Evolutionary conservation across 306 rosid species (phyloP).

Genomic region (Inga laurina): DNA sequence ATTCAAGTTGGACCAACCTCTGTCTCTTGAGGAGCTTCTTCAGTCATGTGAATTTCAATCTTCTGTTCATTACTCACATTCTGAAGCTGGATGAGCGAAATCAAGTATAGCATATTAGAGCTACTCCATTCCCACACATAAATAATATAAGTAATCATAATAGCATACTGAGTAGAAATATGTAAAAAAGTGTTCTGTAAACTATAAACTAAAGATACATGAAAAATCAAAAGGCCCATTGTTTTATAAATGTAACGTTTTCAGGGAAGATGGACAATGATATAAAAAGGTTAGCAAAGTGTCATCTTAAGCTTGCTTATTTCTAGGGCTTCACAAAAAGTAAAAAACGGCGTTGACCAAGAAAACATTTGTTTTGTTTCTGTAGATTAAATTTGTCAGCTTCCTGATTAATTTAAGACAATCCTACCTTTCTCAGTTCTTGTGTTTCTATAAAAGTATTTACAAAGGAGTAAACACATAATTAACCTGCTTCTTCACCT

Average conservation of each 20-base stretch:
- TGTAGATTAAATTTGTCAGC: neutral
- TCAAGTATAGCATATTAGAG: neutral
- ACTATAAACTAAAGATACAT: neutral
- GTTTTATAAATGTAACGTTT: neutral
- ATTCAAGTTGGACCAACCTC: conserved; percentile 24
- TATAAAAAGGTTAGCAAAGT: neutral
- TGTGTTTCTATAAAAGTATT: neutral
- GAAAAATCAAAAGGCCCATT: neutral
- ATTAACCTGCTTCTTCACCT: neutral
- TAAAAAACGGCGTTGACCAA: neutral
- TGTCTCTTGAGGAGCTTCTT: conserved; percentile 34
- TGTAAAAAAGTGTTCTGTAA: neutral
- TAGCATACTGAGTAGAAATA: neutral
- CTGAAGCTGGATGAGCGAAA: conserved; percentile 27
- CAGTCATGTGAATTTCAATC: conserved; percentile 24
- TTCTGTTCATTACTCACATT: conserved; percentile 28
- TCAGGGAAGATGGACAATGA: neutral
- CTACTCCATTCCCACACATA: neutral
- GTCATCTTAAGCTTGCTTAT: neutral
- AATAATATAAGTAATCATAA: neutral
- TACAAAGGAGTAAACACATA: neutral
- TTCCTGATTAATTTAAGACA: neutral
- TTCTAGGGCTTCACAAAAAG: neutral
- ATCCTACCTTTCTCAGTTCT: neutral
- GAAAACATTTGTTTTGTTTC: neutral